Evolutionary conservation across 352 stramenopile species (phyloP).

Genomic region (Peronospora destructor): DNA sequence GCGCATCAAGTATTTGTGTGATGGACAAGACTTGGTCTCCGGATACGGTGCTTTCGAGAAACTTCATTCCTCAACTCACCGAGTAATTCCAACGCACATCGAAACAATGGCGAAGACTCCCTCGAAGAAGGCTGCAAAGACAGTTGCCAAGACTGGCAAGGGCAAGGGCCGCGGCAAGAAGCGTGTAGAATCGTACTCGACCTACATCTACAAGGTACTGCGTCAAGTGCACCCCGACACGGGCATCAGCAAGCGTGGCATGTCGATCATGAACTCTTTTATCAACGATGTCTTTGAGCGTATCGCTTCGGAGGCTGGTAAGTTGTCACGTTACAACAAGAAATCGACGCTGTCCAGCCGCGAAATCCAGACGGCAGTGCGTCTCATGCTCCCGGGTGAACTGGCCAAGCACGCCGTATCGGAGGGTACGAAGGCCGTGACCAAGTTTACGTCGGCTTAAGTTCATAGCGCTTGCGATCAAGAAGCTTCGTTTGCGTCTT

Average conservation of each 20-base stretch:
- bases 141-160: conserved; percentile 65
- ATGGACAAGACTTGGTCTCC: too few species aligned
- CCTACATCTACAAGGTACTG: conserved; percentile 91
- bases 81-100: conserved; percentile 26
- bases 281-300: conserved; percentile 99
- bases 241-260: conserved; percentile 95
- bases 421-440: conserved; percentile 95
- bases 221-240: conserved; percentile 95
- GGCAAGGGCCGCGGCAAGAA: conserved; percentile 84
- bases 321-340: conserved; percentile 97
- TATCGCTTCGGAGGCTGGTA: conserved; percentile 93
- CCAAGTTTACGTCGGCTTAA: conserved; percentile 89
- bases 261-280: conserved; percentile 99
- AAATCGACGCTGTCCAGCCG: conserved; percentile 95
- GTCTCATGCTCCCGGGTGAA: conserved; percentile 92
- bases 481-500: background rate
- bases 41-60: background rate
- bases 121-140: conserved; percentile 90
- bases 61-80: conserved; percentile 31
- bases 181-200: conserved; percentile 85
- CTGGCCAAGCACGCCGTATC: conserved; percentile 96
- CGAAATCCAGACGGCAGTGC: conserved; percentile 97
- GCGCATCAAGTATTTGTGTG: background rate
- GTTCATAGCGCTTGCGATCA: background rate
- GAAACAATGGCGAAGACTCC: conserved; percentile 91